Evolutionary conservation across 2,329 filamentous ascomycete species (phyloP), one percentile per base, ranked within the genome.

Genomic region (Ophiostoma ips): DNA sequence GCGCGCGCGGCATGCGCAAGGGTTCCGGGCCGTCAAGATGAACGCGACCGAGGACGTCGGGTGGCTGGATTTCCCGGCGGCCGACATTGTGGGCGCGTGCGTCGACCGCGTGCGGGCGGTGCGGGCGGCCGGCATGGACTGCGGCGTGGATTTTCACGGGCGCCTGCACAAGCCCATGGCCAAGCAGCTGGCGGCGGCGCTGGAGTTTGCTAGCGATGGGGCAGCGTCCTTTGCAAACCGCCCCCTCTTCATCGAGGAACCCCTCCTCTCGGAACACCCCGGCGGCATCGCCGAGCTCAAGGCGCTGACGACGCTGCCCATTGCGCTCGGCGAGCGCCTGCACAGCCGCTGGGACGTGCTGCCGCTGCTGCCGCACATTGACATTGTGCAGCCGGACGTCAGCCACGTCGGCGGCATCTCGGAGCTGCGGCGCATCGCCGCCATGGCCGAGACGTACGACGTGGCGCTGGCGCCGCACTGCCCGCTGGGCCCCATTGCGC

Each of bases 91-190:
- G 0, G 67, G 77, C 43, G 66, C 71, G 5, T 76, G 73, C 38
- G 75, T 84, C 4, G 73, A 81, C 52, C 70, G 81, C 11, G 65
- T 84, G 8, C 74, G 76, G 59, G 69, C 71, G 0, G 80, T 84
- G 30, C 83, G 82, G 60, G 66, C 68, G 0, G 63, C 83, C 0
- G 79, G 79, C 2, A 71, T 84, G 58, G 80, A 84, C 53, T 79
- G 71, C 4, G 81, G 75, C 4, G 69, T 84, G 38, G 81, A 84
- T 58, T 84, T 84, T 64, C 81, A 84, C 60, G 81, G 81, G 24
- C 72, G 79, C 30, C 66, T 83, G 8, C 81, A 83, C 64, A 81
- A 79, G 55, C 77, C 79, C 18, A 84, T 84, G 79, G 80, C 79
- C 2, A 82, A 82, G 57, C 80, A 84, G 58, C 70, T 84, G 7